Percentiles rank a stretch among this genome's conserved stretches.
phyloP scores from a whole-genome alignment of 2,329 filamentous ascomycete species.

The Aspergillus tanneri region DNA sequence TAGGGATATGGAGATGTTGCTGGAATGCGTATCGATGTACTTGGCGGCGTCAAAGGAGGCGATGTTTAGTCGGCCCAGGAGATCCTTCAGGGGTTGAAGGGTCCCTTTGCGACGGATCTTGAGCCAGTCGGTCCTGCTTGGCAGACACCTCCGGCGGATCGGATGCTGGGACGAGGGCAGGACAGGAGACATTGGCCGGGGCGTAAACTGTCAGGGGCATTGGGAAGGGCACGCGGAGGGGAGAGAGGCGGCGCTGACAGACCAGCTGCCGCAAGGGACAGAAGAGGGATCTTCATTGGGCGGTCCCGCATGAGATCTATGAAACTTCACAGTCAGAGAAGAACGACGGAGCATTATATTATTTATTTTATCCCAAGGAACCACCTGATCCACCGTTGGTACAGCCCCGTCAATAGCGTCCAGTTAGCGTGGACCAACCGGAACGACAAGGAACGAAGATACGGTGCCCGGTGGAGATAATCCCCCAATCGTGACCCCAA shows the following conservation, averaged over 20 bases:
- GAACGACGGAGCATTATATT: no score
- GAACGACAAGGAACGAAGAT: constrained; percentile 4
- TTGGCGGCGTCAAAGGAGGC: constrained; percentile 71
- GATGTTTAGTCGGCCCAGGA: constrained; percentile 63
- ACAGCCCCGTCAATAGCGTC: not conserved
- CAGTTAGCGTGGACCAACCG: constrained; percentile 10
- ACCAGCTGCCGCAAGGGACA: constrained; percentile 8
- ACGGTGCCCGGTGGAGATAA: constrained; percentile 1
- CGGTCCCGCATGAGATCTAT: not conserved
- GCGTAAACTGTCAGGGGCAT: constrained; percentile 68
- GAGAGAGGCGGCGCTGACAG: constrained; percentile 10
- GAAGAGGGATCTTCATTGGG: constrained; percentile 14
- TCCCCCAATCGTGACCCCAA: constrained; percentile 1
- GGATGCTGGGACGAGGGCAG: constrained; percentile 66
- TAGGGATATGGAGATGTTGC: constrained; percentile 60
- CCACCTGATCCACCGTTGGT: no score
- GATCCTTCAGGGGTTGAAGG: constrained; percentile 68
- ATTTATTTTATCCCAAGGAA: not conserved
- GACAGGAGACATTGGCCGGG: constrained; percentile 67
- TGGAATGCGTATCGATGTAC: constrained; percentile 63
- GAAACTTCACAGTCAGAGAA: no score
- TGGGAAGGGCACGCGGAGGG: constrained; percentile 47
- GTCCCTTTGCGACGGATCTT: constrained; percentile 69
- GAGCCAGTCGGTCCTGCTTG: constrained; percentile 72
- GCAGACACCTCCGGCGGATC: constrained; percentile 64